Conservation (phyloP, 257 asterid genomes). For the Agastache rugosa region DNA sequence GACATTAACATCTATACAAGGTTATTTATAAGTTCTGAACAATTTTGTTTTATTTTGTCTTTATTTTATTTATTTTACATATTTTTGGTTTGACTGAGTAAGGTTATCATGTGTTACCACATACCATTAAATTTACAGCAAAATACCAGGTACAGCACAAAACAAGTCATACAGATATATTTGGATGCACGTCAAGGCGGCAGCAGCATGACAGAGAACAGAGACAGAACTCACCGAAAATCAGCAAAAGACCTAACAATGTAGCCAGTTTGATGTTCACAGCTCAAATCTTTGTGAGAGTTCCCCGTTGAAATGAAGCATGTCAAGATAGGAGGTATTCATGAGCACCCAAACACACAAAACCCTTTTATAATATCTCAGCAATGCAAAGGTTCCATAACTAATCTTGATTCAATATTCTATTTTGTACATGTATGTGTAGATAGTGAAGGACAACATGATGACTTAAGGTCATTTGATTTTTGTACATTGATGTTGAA, state of each 20-base stretch:
- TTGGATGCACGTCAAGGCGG: not conserved
- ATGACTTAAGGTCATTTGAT: not conserved
- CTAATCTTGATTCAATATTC: not conserved
- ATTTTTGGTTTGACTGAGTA: slow-evolving; percentile 4
- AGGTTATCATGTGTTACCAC: not conserved
- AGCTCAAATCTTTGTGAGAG: not conserved
- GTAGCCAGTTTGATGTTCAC: not conserved
- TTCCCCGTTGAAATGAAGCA: not conserved
- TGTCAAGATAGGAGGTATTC: not conserved
- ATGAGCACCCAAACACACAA: not conserved
- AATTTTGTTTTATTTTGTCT: not conserved
- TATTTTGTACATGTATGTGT: slow-evolving; percentile 1
- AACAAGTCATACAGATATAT: slow-evolving; percentile 1
- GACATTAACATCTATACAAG: not conserved
- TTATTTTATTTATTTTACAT: not conserved
- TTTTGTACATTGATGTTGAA: not conserved
- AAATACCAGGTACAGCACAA: slow-evolving; percentile 18
- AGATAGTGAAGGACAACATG: not conserved
- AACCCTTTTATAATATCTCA: not conserved
- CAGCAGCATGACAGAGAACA: not conserved
- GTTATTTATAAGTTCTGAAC: not conserved
- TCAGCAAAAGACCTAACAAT: not conserved
- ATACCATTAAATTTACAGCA: not conserved
- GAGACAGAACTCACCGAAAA: not conserved
- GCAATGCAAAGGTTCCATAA: not conserved